Evolutionary conservation across 352 stramenopile genomes (phyloP).

Genomic region (Phytopythium aichiense): DNA sequence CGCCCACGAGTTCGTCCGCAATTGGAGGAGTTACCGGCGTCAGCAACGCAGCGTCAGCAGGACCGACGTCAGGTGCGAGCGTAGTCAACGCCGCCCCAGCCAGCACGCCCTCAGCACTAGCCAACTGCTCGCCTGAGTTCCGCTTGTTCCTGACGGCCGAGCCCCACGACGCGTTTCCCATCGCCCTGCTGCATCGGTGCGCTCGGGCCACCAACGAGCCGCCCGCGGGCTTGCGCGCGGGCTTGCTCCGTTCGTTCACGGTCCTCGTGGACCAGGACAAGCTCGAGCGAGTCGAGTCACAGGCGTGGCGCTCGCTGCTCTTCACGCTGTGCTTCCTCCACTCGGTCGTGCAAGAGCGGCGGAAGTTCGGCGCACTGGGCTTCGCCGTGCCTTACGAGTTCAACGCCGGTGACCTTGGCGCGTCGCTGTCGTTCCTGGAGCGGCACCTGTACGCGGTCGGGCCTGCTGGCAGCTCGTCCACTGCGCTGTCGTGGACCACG

Average conservation of each 20-base stretch:
- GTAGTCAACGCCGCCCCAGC: background rate
- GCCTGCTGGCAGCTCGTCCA: constrained; percentile 16
- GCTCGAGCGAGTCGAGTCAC: constrained; percentile 63
- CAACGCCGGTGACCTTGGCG: constrained; percentile 65
- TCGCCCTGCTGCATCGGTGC: constrained; percentile 54
- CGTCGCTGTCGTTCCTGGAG: constrained; percentile 65
- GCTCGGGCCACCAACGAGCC: constrained; percentile 82
- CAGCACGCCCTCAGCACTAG: background rate
- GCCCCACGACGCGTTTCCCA: constrained; percentile 58
- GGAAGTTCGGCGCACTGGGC: constrained; percentile 73
- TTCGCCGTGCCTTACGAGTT: constrained; percentile 81
- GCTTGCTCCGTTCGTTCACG: constrained; percentile 65
- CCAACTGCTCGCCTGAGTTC: constrained; percentile 39
- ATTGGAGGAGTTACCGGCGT: constrained; percentile 8
- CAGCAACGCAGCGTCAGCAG: constrained; percentile 2
- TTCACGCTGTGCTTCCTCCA: constrained; percentile 79
- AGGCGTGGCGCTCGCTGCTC: constrained; percentile 57
- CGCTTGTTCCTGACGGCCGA: constrained; percentile 74
- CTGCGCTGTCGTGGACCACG: constrained; percentile 50
- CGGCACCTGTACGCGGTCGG: constrained; percentile 48
- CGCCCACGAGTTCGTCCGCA: constrained; percentile 4
- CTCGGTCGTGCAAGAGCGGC: constrained; percentile 64
- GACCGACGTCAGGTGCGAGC: background rate
- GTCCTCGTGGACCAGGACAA: constrained; percentile 81
- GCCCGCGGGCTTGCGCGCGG: constrained; percentile 58